A percentile compares a stretch with the other conserved stretches of the same genome.
phyloP scores from a whole-genome alignment of 116 monocot genomes.

The Zostera marina region DNA sequence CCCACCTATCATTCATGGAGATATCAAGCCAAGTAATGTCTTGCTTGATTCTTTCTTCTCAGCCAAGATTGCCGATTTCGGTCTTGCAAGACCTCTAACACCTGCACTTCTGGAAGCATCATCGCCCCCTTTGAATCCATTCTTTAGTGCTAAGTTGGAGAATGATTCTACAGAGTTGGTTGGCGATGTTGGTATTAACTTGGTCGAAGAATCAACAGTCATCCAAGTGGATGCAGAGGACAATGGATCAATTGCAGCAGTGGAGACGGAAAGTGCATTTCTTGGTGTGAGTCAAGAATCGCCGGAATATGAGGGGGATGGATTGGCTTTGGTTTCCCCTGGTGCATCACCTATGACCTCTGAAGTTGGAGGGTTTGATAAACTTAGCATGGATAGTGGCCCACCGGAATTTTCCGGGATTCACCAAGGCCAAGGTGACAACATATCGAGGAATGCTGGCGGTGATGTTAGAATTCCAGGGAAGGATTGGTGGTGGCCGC shows the following conservation, averaged over 20 bases:
- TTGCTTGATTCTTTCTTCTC: constrained; percentile 55
- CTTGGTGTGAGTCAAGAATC: background rate
- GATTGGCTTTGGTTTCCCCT: constrained; percentile 6
- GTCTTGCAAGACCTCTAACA: constrained; percentile 44
- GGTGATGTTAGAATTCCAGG: constrained; percentile 5
- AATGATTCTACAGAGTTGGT: background rate
- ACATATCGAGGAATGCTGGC: constrained; percentile 10
- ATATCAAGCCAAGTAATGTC: constrained; percentile 92
- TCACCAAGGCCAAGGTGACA: constrained; percentile 7
- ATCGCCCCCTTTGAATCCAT: background rate
- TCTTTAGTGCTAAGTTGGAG: background rate
- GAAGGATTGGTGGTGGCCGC: constrained; percentile 86
- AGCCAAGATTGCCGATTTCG: constrained; percentile 70
- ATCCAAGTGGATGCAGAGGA: constrained; percentile 4
- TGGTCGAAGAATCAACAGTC: background rate
- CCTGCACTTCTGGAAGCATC: background rate
- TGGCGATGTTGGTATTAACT: background rate
- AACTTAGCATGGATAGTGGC: constrained; percentile 41
- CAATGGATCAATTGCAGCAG: constrained; percentile 8
- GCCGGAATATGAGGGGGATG: constrained; percentile 5
- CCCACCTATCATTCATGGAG: constrained; percentile 86
- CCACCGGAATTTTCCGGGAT: constrained; percentile 1
- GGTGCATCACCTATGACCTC: constrained; percentile 12
- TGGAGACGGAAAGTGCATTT: constrained; percentile 16
- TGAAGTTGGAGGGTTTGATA: constrained; percentile 41